These are phyloP conservation scores for Diddensiella transvaalensis DNA, from an alignment of 805 yeast species.

Conservation along the genomic window DNA sequence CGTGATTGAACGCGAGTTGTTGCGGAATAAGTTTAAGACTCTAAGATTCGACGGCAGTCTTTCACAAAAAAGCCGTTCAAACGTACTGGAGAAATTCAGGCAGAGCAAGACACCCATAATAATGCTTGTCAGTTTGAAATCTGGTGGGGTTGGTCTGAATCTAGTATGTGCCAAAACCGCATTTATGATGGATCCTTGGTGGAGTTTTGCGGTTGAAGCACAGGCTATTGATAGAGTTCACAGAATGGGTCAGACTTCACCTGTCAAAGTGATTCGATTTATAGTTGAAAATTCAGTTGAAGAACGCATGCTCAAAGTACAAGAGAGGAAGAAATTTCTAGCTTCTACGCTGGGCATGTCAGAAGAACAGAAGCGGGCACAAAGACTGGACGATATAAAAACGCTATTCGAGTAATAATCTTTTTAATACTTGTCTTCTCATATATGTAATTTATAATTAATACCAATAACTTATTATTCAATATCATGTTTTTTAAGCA, in stretches of 20 bases:
- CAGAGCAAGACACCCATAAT: conserved; percentile 40
- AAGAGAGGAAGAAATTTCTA: conserved; percentile 60
- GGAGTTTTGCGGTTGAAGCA: conserved; percentile 89
- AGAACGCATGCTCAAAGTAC: conserved; percentile 82
- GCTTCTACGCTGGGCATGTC: conserved; percentile 34
- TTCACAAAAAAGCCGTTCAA: conserved; percentile 59
- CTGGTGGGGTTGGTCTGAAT: conserved; percentile 93
- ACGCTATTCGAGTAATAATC: conserved; percentile 29
- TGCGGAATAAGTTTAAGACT: conserved; percentile 47
- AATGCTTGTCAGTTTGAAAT: conserved; percentile 71
- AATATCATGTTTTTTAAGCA: too few relatives aligned
- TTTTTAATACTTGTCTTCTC: background rate
- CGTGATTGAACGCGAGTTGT: conserved; percentile 61
- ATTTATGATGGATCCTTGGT: conserved; percentile 94
- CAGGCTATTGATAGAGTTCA: conserved; percentile 92
- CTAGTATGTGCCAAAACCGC: conserved; percentile 81
- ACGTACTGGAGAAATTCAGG: conserved; percentile 54
- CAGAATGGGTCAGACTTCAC: conserved; percentile 76
- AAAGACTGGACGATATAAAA: conserved; percentile 36
- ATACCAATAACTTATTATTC: too few relatives aligned
- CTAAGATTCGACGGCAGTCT: conserved; percentile 82
- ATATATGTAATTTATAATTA: background rate
- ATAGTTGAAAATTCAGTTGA: conserved; percentile 82
- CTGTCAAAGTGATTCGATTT: conserved; percentile 73
- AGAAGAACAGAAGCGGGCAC: conserved; percentile 35